Conservation (phyloP, 1,284 basidiomycete genomes). For the Leucoagaricus sp. region DNA sequence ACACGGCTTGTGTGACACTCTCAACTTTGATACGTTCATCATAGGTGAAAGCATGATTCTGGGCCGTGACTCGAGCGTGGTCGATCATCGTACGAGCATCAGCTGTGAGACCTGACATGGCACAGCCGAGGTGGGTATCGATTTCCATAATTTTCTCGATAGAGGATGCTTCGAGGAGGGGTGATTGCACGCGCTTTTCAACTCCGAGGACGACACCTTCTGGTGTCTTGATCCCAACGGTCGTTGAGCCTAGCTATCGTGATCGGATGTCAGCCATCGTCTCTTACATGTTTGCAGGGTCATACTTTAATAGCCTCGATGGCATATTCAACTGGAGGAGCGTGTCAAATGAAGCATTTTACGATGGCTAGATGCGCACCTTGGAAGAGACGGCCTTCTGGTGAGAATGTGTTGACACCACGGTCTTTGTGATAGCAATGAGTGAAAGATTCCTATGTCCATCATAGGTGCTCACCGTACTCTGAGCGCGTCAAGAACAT, state of each 20-base stretch:
- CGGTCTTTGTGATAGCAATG: constrained; percentile 60
- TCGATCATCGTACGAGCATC: constrained; percentile 99
- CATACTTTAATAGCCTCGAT: constrained; percentile 96
- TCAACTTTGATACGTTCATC: constrained; percentile 98
- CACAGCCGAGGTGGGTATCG: constrained; percentile 94
- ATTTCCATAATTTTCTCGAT: constrained; percentile 99
- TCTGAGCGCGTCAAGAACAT: constrained; percentile 96
- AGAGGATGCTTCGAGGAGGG: constrained; percentile 91
- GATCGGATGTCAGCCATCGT: background rate
- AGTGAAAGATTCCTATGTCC: background rate
- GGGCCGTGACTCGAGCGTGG: constrained; percentile 95
- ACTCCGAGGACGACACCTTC: constrained; percentile 94
- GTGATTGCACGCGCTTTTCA: constrained; percentile 98
- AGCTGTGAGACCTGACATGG: constrained; percentile 97
- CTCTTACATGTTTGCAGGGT: background rate
- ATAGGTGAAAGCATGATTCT: constrained; percentile 97
- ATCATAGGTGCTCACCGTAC: constrained; percentile 61
- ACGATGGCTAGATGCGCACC: constrained; percentile 44
- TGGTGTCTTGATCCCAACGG: constrained; percentile 88
- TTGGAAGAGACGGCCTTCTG: constrained; percentile 94
- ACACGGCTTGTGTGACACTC: constrained; percentile 96
- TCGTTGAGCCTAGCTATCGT: constrained; percentile 92
- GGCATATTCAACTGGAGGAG: constrained; percentile 89
- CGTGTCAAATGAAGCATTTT: constrained; percentile 2
- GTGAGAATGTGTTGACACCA: constrained; percentile 99